Base-by-base conservation (phyloP, 768 basidiomycete genomes). In the Boletus sp. region DNA sequence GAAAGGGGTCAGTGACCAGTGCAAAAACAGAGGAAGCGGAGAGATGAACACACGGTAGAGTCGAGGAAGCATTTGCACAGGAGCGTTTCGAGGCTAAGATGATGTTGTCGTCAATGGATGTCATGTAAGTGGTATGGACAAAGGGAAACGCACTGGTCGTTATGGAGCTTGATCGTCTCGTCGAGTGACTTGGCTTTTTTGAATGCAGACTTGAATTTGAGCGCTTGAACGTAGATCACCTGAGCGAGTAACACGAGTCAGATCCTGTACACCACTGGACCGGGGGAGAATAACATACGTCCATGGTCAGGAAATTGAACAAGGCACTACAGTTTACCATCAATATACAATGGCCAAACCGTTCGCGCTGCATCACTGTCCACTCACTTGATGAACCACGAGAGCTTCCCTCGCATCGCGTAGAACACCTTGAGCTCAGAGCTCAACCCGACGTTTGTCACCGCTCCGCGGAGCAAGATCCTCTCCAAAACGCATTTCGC, bases 361-460 rank as follows among this genome's bases (percentile, higher is more conserved):
- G 14, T 35, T 0, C 8, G 10, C 35, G 33, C 18, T n/a, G 35
- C 33, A 44, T 17, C 30, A 28, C 35, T 47, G 11, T 17, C 9
- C n/a, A 79, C 87, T 63, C 65, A 92, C 91, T 89, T 91, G 68
- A 89, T 80, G 62, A 92, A 89, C 92, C 92, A 94, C 55, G 87
- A 87, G 56, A 94, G 63, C 54, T 86, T 84, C 61, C 85, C 83
- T 59, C 90, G 75, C 78, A 91, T 81, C 0, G 87, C 87, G 67
- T 90, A 90, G 62, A 92, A 85, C 14, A 78, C 78, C 72, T 90
- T 92, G 64, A 87, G 55, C 51, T 85, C 83, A 20, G 72, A 74
- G 36, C 70, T 75, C 48, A 73, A 47, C 33, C 74, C 67, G 17
- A 61, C 65, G 64, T 70, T 52, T 62, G 59, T 74, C 12, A 70